Percentiles rank a stretch among this genome's conserved stretches.
phyloP scores from a whole-genome alignment of 2,329 filamentous ascomycete species.

The Ophiocordyceps camponoti-leonardi region DNA sequence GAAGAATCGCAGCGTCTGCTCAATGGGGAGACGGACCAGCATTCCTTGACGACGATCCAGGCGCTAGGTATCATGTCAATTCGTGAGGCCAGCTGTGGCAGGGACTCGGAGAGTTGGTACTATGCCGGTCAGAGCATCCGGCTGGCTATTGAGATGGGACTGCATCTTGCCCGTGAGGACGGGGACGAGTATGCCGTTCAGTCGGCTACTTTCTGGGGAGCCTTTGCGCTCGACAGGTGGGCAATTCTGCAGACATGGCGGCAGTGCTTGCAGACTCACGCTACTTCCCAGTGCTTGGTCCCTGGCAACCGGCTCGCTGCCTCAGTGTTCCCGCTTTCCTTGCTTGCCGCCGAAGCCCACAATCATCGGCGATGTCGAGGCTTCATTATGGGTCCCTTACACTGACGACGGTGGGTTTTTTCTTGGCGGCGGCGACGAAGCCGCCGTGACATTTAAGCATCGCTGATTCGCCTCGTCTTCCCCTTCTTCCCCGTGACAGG shows the following conservation, averaged over 20 bases:
- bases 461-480: neutral
- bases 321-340: slow-evolving; percentile 39
- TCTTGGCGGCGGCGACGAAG: neutral
- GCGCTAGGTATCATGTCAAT: slow-evolving; percentile 63
- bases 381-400: slow-evolving; percentile 41
- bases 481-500: slow-evolving; percentile 15
- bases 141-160: slow-evolving; percentile 53
- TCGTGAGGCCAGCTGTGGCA: slow-evolving; percentile 53
- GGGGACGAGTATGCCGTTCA: slow-evolving; percentile 40
- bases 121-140: slow-evolving; percentile 57
- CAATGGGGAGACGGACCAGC: slow-evolving; percentile 36
- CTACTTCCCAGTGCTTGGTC: slow-evolving; percentile 37
- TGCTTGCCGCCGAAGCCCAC: slow-evolving; percentile 40
- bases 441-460: neutral
- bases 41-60: slow-evolving; percentile 54
- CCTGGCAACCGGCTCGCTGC: slow-evolving; percentile 42
- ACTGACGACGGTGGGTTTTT: slow-evolving; percentile 35
- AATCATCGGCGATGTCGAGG: slow-evolving; percentile 42
- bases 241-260: slow-evolving; percentile 9
- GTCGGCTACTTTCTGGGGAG: slow-evolving; percentile 43
- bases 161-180: slow-evolving; percentile 38
- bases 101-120: slow-evolving; percentile 57
- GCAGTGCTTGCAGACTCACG: slow-evolving; percentile 6
- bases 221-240: slow-evolving; percentile 46
- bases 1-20: slow-evolving; percentile 48